Percentiles rank a stretch among this genome's conserved stretches.
These are phyloP conservation scores for Fusarium brevicatenulatum DNA, from an alignment of 2,329 filamentous ascomycete species.

Conservation along the genomic window DNA sequence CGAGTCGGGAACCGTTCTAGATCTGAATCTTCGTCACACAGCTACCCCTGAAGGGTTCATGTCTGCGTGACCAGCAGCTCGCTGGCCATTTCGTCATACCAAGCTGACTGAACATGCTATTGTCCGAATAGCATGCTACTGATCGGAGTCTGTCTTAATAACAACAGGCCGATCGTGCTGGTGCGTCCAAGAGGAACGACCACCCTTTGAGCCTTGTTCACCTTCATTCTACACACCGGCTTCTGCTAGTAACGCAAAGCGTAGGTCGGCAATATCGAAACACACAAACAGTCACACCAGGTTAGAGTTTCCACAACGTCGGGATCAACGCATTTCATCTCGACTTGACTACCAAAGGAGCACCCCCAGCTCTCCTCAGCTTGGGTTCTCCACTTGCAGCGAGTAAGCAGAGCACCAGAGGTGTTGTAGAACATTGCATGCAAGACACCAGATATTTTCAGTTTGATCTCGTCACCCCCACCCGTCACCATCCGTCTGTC, in stretches of 20 bases:
- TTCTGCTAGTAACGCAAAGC: constrained; percentile 12
- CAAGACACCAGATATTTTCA: constrained; percentile 40
- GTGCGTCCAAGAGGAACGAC: not conserved
- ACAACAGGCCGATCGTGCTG: not conserved
- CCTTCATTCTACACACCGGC: constrained; percentile 23
- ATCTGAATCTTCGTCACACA: not conserved
- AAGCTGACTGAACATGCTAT: not conserved
- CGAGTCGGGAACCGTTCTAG: not conserved
- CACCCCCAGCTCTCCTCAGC: constrained; percentile 43
- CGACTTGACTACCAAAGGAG: constrained; percentile 52
- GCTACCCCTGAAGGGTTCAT: not conserved
- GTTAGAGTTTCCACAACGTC: constrained; percentile 41
- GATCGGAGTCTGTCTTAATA: not conserved
- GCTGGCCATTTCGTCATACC: not conserved
- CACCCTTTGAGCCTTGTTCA: constrained; percentile 5
- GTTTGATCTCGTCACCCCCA: constrained; percentile 42
- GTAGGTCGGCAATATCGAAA: constrained; percentile 36
- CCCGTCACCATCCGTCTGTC: constrained; percentile 44
- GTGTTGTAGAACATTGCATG: constrained; percentile 32
- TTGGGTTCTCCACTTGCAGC: constrained; percentile 31
- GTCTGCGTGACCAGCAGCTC: not conserved
- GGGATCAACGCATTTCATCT: constrained; percentile 52
- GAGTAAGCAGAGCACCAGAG: constrained; percentile 11
- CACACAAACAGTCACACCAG: constrained; percentile 45
- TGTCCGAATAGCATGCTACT: not conserved